Evolutionary conservation across 225 moss, liverwort and hornwort species (phyloP), one percentile per base, ranked within the genome.

Genomic region (Rhytidiadelphus loreus): DNA sequence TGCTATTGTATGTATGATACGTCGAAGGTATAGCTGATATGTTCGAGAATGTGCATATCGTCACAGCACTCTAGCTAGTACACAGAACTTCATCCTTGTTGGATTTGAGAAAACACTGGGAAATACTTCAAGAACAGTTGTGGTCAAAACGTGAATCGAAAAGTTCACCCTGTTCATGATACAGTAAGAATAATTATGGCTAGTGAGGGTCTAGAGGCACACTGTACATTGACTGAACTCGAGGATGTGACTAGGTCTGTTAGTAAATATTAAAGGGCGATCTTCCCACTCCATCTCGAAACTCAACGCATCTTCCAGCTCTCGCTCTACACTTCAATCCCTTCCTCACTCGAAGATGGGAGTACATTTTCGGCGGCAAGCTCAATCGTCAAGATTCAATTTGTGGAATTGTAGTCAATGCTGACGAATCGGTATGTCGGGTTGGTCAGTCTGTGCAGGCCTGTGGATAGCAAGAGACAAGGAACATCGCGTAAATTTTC

Each of bases 401-500:
- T 58, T 7, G 57, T 19, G 59, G 65, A 33, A 33, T 62, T 56
- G 44, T 46, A n/a, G 84, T 58, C 71, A 33, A 48, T 70, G 85
- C 82, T 85, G 61, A 87, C 48, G 70, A 85, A 63, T 70, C 52
- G 35, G 78, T 26, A 57, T 20, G 64, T 57, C 71, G 43, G 59
- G 70, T 78, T 79, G 89, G 80, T 41, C 86, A 88, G 89, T 85
- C 72, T 92, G 66, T 88, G 93, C 97, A 97, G 96, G 92, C 89
- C 93, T 77, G 93, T 85, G 77, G 89, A 87, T 37, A 90, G 94
- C 82, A 96, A 93, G 88, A 94, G 92, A 86, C 93, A 90, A 84
- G 94, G 94, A 90, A 95, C 97, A 9, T 99, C 95, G 96, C 95
- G 97, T 69, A 95, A 93, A 86, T 99, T 99, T 89, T 96, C 97